phyloP scores from a whole-genome alignment of 768 basidiomycete species.

The Auricularia auricula-judae region DNA sequence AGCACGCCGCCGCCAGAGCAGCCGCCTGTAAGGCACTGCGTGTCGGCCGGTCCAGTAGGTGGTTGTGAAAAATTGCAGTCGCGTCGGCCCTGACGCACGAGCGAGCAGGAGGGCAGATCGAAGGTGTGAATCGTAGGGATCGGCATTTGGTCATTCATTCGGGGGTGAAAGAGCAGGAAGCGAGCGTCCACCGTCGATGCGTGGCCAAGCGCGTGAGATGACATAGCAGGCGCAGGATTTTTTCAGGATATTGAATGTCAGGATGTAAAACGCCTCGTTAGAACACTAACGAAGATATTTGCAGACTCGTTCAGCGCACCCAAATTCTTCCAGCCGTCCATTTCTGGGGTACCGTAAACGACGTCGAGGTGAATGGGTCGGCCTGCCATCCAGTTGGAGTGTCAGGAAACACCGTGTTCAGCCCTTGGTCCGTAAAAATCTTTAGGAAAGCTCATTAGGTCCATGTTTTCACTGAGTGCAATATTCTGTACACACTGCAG shows the following conservation, averaged over 20 bases:
- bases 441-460: background rate
- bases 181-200: too few species aligned
- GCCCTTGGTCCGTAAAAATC: background rate
- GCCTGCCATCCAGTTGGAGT: constrained; percentile 9
- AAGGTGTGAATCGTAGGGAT: background rate
- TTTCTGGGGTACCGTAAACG: constrained; percentile 14
- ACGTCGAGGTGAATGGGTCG: constrained; percentile 7
- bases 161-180: too few species aligned
- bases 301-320: constrained; percentile 5
- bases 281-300: background rate
- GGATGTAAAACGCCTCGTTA: background rate
- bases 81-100: constrained; percentile 11
- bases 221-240: too few species aligned
- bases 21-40: constrained; percentile 15
- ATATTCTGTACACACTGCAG: background rate
- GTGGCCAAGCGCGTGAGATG: too few species aligned
- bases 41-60: constrained; percentile 8
- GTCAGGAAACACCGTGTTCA: background rate
- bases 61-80: constrained; percentile 13
- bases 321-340: constrained; percentile 17
- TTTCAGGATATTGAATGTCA: background rate
- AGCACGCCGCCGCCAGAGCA: constrained; percentile 16
- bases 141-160: too few species aligned
- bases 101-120: background rate
- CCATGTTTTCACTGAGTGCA: background rate